Conservation (phyloP, 139 green algal species). For the Closterium sp. region DNA sequence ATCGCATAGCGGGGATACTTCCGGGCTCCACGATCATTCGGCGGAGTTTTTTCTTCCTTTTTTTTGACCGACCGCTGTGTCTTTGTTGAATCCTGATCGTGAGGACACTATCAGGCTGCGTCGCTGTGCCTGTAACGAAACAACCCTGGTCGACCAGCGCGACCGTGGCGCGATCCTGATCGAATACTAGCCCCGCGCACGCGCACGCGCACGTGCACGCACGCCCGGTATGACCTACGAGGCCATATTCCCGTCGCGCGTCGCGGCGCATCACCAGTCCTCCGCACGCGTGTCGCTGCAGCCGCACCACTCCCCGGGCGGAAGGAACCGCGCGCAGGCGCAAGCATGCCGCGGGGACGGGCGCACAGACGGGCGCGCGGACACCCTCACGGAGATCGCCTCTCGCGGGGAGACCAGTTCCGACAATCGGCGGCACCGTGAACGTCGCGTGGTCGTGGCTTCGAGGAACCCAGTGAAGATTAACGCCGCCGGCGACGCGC, state of each 20-base stretch:
- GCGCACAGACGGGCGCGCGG: too few relatives aligned
- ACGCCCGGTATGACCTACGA: neutral
- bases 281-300: neutral
- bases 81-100: too few relatives aligned
- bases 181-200: too few relatives aligned
- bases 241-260: neutral
- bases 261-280: neutral
- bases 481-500: neutral
- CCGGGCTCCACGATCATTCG: too few relatives aligned
- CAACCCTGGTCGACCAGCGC: too few relatives aligned
- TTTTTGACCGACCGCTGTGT: too few relatives aligned
- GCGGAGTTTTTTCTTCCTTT: neutral
- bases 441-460: constrained; percentile 8
- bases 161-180: too few relatives aligned
- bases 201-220: too few relatives aligned
- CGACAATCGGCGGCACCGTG: neutral
- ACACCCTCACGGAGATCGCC: neutral
- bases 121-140: too few relatives aligned
- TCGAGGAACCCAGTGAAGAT: constrained; percentile 24
- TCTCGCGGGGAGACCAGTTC: neutral
- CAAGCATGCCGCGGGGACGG: neutral
- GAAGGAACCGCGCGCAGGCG: neutral
- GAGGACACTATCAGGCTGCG: neutral
- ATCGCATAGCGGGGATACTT: too few relatives aligned
- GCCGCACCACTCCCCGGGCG: neutral